These are phyloP conservation scores for Globisporangium nunn DNA, from an alignment of 352 stramenopile genomes.

Conservation along the genomic window DNA sequence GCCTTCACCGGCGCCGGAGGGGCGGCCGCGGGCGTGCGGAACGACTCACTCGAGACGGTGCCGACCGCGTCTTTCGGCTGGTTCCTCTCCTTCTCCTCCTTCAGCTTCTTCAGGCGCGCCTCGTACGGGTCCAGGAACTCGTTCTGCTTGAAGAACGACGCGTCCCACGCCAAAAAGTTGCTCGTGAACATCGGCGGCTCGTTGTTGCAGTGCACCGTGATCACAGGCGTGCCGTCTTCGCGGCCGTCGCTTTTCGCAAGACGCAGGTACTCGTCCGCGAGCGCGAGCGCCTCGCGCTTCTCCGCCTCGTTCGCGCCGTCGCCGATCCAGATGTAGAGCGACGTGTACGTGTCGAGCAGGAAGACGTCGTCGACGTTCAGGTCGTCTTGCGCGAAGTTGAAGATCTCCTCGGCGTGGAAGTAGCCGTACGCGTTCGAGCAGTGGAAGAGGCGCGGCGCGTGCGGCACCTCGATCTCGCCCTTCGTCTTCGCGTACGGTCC, in stretches of 20 bases:
- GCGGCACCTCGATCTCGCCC: slow-evolving; percentile 52
- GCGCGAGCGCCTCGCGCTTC: slow-evolving; percentile 52
- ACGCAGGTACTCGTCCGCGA: slow-evolving; percentile 69
- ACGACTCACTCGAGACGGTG: slow-evolving; percentile 45
- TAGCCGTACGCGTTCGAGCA: slow-evolving; percentile 85
- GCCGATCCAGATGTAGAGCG: slow-evolving; percentile 89
- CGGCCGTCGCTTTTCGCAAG: slow-evolving; percentile 76
- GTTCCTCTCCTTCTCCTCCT: slow-evolving; percentile 76
- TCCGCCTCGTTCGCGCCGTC: slow-evolving; percentile 62
- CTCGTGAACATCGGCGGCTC: slow-evolving; percentile 88
- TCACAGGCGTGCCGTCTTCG: slow-evolving; percentile 73
- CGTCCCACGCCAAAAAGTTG: slow-evolving; percentile 90
- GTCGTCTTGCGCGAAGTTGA: slow-evolving; percentile 88
- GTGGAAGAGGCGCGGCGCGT: slow-evolving; percentile 86
- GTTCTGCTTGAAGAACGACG: slow-evolving; percentile 68
- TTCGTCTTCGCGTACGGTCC: slow-evolving; percentile 61
- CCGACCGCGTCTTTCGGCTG: slow-evolving; percentile 43
- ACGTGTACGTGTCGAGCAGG: slow-evolving; percentile 87
- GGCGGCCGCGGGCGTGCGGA: slow-evolving; percentile 12
- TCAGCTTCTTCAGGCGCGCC: slow-evolving; percentile 67
- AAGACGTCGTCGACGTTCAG: slow-evolving; percentile 90
- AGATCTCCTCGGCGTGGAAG: slow-evolving; percentile 83
- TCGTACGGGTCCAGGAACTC: slow-evolving; percentile 89
- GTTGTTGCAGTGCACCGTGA: slow-evolving; percentile 70
- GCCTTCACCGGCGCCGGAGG: slow-evolving; percentile 11